Evolutionary conservation across 2,329 filamentous ascomycete species (phyloP).

Genomic region (Ascochyta lentis): DNA sequence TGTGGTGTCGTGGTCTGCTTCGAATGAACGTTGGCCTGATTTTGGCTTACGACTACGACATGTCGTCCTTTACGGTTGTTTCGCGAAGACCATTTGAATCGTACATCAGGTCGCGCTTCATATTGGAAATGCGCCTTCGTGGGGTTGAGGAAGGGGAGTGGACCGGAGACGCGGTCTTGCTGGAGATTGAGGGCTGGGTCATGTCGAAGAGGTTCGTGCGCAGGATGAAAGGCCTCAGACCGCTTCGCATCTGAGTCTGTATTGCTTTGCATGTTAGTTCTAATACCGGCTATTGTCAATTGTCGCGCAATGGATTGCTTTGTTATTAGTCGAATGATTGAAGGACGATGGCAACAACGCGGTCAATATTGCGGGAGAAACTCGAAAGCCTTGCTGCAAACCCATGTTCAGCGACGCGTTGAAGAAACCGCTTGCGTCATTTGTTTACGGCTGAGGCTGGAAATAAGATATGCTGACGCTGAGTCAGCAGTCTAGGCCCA

Average conservation of each 20-base stretch:
- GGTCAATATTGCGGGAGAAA: too few relatives aligned
- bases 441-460: not conserved
- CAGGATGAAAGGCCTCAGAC: conserved; percentile 30
- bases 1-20: conserved; percentile 38
- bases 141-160: conserved; percentile 59
- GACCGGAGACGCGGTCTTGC: conserved; percentile 44
- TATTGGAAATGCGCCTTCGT: conserved; percentile 42
- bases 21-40: conserved; percentile 10
- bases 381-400: too few relatives aligned
- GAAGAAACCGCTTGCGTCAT: not conserved
- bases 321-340: not conserved
- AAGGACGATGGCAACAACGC: too few relatives aligned
- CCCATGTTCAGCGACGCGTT: not conserved
- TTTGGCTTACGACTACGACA: conserved; percentile 41
- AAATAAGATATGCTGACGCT: not conserved
- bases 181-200: conserved; percentile 30
- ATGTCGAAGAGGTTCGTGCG: conserved; percentile 35
- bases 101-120: conserved; percentile 42
- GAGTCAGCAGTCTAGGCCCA: too few relatives aligned
- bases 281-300: not conserved
- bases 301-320: not conserved
- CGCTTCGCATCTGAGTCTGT: not conserved
- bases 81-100: conserved; percentile 50
- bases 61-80: conserved; percentile 55
- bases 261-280: conserved; percentile 28